A percentile compares a stretch with the other conserved stretches of the same genome.
phyloP scores from a whole-genome alignment of 805 yeast species.

The Hemisphaericaspora nanyangensis region DNA sequence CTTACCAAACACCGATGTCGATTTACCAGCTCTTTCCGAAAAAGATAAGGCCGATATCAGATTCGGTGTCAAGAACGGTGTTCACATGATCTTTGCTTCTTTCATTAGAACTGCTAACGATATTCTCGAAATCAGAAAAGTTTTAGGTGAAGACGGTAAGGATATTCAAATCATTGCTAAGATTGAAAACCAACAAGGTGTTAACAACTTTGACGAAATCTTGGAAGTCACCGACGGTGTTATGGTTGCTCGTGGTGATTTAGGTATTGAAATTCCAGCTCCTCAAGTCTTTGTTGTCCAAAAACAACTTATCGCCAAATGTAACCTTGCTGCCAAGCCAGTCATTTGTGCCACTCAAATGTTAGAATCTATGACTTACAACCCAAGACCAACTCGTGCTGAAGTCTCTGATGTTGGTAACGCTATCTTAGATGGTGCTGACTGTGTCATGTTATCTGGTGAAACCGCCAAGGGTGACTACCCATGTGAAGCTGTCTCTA shows the following conservation, averaged over 20 bases:
- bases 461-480: constrained; percentile 99
- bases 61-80: constrained; percentile 96
- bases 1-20: constrained; percentile 98
- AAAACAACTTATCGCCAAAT: constrained; percentile 98
- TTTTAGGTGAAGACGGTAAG: constrained; percentile 95
- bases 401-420: constrained; percentile 99
- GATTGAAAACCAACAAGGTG: constrained; percentile 99
- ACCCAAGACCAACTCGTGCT: constrained; percentile 99
- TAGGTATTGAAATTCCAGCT: constrained; percentile 99
- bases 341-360: constrained; percentile 99
- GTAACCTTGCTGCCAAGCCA: constrained; percentile 99
- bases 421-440: constrained; percentile 98
- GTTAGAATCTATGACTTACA: constrained; percentile 99
- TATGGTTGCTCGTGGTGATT: constrained; percentile 99
- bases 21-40: constrained; percentile 95
- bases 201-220: constrained; percentile 97
- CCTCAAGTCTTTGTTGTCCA: constrained; percentile 98
- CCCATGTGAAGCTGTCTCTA: constrained; percentile 95
- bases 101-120: constrained; percentile 95
- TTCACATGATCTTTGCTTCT: constrained; percentile 98
- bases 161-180: constrained; percentile 94
- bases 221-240: constrained; percentile 95
- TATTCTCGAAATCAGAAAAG: constrained; percentile 84
- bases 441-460: constrained; percentile 99
- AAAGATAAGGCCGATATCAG: constrained; percentile 89